phyloP scores from a whole-genome alignment of 805 yeast species.

The Schizosaccharomyces japonicus region DNA sequence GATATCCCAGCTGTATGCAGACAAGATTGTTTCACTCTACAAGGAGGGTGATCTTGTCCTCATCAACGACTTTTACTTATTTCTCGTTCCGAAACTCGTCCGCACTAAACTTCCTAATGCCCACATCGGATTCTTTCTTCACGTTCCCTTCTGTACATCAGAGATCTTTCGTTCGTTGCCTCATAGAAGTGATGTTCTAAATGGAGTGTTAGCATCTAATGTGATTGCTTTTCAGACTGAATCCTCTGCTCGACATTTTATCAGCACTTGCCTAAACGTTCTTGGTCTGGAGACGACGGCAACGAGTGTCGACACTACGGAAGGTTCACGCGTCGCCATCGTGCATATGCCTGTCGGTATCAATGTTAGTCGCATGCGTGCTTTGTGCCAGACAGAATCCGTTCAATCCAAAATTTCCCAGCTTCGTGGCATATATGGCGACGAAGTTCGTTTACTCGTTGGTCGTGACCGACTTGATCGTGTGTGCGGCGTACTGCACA shows the following conservation, averaged over 20 bases:
- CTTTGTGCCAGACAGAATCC: constrained; percentile 43
- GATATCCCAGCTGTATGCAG: constrained; percentile 75
- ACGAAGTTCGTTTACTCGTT: constrained; percentile 56
- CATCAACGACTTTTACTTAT: constrained; percentile 74
- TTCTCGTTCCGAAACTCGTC: constrained; percentile 60
- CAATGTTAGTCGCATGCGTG: constrained; percentile 43
- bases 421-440: constrained; percentile 34
- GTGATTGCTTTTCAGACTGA: constrained; percentile 67
- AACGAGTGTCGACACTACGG: constrained; percentile 23
- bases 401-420: constrained; percentile 31
- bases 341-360: constrained; percentile 74
- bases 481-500: constrained; percentile 84
- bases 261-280: constrained; percentile 69
- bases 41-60: constrained; percentile 75
- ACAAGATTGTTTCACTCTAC: constrained; percentile 47
- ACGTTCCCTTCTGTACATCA: constrained; percentile 78
- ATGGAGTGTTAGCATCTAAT: constrained; percentile 81
- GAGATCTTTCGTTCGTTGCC: constrained; percentile 81
- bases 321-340: constrained; percentile 71
- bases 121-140: constrained; percentile 54
- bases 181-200: constrained; percentile 55
- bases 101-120: constrained; percentile 56
- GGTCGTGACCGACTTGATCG: constrained; percentile 84
- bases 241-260: constrained; percentile 72
- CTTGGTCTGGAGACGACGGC: constrained; percentile 42